Evolutionary conservation across 306 rosid species (phyloP).

Genomic region (Medicago ruthenica): DNA sequence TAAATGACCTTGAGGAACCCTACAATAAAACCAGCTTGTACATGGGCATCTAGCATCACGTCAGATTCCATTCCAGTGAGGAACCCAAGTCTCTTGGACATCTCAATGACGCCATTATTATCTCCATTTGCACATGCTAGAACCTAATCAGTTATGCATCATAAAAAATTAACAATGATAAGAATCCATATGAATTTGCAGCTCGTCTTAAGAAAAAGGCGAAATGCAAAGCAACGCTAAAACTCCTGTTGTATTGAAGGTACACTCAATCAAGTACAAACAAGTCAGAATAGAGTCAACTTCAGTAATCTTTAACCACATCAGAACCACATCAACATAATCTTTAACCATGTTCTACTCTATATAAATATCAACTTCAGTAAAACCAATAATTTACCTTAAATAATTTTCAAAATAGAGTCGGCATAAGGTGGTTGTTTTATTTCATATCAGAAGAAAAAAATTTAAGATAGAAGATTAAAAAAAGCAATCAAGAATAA

Average conservation of each 20-base stretch:
- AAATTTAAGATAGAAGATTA: not conserved
- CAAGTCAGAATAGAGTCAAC: not conserved
- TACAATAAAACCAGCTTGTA: slow-evolving; percentile 93
- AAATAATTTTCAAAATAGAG: slow-evolving; percentile 8
- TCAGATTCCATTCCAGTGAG: slow-evolving; percentile 87
- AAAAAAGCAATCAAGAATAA: slow-evolving; percentile 4
- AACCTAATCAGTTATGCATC: slow-evolving; percentile 60
- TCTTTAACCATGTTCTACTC: slow-evolving; percentile 36
- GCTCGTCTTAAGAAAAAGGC: slow-evolving; percentile 7
- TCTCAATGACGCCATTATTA: slow-evolving; percentile 72
- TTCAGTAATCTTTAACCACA: slow-evolving; percentile 6
- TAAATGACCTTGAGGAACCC: too few relatives aligned
- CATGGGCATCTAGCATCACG: slow-evolving; percentile 90
- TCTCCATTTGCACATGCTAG: slow-evolving; percentile 84
- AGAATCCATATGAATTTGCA: slow-evolving; percentile 28
- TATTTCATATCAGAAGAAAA: slow-evolving; percentile 17
- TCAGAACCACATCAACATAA: slow-evolving; percentile 26
- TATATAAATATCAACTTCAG: too few relatives aligned
- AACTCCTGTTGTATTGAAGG: slow-evolving; percentile 15
- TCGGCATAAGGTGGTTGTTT: slow-evolving; percentile 13
- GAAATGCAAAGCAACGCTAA: slow-evolving; percentile 15
- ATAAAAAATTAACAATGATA: slow-evolving; percentile 15
- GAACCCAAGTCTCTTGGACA: slow-evolving; percentile 93
- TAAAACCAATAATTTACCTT: slow-evolving; percentile 15
- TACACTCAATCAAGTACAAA: slow-evolving; percentile 7